These are phyloP conservation scores for Amylocystis lapponica DNA, from an alignment of 768 basidiomycete species.

Conservation along the genomic window DNA sequence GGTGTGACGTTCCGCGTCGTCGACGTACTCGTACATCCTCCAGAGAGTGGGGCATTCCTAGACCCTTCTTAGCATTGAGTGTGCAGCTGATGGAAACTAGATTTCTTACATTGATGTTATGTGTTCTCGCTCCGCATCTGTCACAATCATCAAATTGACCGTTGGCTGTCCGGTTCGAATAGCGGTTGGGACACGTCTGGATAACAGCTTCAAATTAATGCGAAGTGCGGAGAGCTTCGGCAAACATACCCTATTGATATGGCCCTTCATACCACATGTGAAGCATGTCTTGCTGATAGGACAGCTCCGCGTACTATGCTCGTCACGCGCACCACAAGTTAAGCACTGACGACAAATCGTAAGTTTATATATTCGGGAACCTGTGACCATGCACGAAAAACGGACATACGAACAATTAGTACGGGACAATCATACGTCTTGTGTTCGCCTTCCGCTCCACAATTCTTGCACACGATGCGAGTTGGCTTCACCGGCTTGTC, in stretches of 20 bases:
- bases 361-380: too few relatives aligned
- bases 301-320: conserved; percentile 72
- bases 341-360: conserved; percentile 46
- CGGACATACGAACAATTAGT: conserved; percentile 49
- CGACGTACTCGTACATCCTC: conserved; percentile 73
- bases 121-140: conserved; percentile 60
- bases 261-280: conserved; percentile 79
- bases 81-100: conserved; percentile 22
- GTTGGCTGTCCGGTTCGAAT: conserved; percentile 22
- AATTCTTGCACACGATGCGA: conserved; percentile 63
- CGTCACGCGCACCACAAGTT: conserved; percentile 76
- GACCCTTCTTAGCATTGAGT: too few relatives aligned
- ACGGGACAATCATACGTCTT: conserved; percentile 64
- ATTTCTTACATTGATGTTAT: conserved; percentile 57
- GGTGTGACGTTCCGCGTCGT: conserved; percentile 42
- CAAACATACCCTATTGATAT: conserved; percentile 59
- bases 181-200: conserved; percentile 70
- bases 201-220: too few relatives aligned
- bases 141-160: conserved; percentile 47
- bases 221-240: too few relatives aligned
- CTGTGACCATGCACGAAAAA: too few relatives aligned
- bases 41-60: conserved; percentile 84
- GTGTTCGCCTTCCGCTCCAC: conserved; percentile 70
- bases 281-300: conserved; percentile 80
- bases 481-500: conserved; percentile 36